phyloP scores from a whole-genome alignment of 257 asterid species.

The Paraleonurus japonicus region DNA sequence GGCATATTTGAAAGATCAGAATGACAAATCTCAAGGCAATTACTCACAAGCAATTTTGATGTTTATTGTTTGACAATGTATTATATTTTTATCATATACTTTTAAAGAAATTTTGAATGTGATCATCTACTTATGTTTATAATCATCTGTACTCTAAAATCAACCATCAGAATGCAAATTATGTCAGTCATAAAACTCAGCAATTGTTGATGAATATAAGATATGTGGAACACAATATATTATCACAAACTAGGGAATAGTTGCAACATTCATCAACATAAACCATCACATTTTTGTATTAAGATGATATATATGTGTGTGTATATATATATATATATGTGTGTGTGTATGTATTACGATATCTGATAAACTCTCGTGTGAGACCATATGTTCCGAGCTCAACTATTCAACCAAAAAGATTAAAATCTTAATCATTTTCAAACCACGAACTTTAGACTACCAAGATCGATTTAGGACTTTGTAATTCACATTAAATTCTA shows the following conservation, averaged over 20 bases:
- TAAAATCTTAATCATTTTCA: too few relatives aligned
- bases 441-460: too few relatives aligned
- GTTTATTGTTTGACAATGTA: constrained; percentile 15
- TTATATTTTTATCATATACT: neutral
- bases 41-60: constrained; percentile 31
- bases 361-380: neutral
- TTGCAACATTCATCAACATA: neutral
- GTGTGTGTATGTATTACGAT: too few relatives aligned
- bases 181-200: neutral
- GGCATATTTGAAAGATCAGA: constrained; percentile 80
- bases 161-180: neutral
- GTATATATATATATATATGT: too few relatives aligned
- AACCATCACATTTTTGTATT: neutral
- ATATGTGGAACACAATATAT: too few relatives aligned
- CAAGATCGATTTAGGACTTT: too few relatives aligned
- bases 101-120: neutral
- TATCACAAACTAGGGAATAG: neutral
- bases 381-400: neutral
- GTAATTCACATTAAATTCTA: too few relatives aligned
- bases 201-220: too few relatives aligned
- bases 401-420: too few relatives aligned
- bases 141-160: neutral
- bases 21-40: neutral
- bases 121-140: neutral
- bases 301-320: too few relatives aligned